Conservation (phyloP, 495 filamentous ascomycete genomes). For the Letharia lupina region DNA sequence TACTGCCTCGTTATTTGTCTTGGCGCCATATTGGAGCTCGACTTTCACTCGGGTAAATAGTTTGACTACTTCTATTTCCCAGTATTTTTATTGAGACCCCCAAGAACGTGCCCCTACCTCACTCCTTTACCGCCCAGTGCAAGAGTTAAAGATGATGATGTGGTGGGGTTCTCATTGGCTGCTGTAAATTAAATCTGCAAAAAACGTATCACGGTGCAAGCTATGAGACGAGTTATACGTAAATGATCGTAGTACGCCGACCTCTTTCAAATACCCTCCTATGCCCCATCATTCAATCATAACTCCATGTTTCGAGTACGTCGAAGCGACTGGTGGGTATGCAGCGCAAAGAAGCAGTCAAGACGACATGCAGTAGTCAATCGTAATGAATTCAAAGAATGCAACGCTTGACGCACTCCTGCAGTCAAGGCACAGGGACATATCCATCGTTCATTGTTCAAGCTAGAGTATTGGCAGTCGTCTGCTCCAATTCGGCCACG, state of each 20-base stretch:
- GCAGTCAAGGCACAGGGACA: not conserved
- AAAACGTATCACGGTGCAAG: not conserved
- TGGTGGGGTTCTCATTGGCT: not conserved
- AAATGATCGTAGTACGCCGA: conserved; percentile 12
- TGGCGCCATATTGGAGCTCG: not conserved
- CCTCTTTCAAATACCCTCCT: conserved; percentile 17
- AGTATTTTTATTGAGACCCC: too few species aligned
- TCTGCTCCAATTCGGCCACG: not conserved
- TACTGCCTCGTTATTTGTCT: not conserved
- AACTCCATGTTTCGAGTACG: conserved; percentile 11
- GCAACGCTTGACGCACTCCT: not conserved
- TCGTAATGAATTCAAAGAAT: conserved; percentile 11
- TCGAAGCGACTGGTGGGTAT: conserved; percentile 19
- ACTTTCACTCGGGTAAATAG: not conserved
- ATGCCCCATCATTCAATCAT: conserved; percentile 3
- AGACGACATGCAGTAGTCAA: conserved; percentile 4
- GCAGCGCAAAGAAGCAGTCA: conserved; percentile 3
- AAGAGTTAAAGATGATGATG: not conserved
- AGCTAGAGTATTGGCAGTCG: not conserved
- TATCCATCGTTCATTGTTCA: not conserved
- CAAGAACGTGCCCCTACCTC: not conserved
- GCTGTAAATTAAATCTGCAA: not conserved
- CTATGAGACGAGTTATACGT: not conserved
- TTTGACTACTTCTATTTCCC: too few species aligned
- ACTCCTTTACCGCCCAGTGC: not conserved